Base-by-base conservation (phyloP, 2,329 filamentous ascomycete species). In the Beauveria sp. region DNA sequence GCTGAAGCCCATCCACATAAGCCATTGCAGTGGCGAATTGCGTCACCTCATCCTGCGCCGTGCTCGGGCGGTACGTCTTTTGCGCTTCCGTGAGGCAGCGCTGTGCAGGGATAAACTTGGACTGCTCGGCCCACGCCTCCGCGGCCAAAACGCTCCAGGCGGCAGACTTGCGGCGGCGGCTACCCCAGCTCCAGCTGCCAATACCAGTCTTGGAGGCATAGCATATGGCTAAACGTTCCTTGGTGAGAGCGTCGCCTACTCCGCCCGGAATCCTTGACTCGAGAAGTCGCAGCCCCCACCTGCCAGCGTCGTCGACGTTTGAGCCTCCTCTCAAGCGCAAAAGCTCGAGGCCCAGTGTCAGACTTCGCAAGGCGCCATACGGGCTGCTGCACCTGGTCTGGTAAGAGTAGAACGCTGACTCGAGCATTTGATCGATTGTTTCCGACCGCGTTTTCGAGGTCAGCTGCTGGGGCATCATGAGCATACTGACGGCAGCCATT, bases 321-420 rank as follows among this genome's bases (percentile, higher is more conserved):
- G 87, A 85, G 14, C 90, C 89, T 26, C 91, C 91, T 7, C 93
- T 84, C 12, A 95, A 79, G 43, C 90, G 87, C 2, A 98, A 79
- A 1, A 99, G 83, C 72, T 99, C 96, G 28, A 95, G 79, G 0
- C 87, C 85, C 0, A 98, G 77, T 0, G 88, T 77, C 9, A 96
- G 79, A 64, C 87, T 90, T 12, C 96, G 88, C 18, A 96, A 76
- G 0, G 93, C 90, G 58, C 91, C 89, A 69, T 92, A 93, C 0
- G 90, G 85, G 28, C 88, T 85, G 52, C 83, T 87, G 69, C 91
- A 96, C 53, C 93, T 85, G 18, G 91, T 93, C 56, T 91, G 85
- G 72, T 98, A 99, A 0, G 92, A 96, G 74, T 99, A 98, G 62
- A 88, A 88, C 0, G 93, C 91, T 3, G 90, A 89, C 69, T 98